Evolutionary conservation across 2,329 filamentous ascomycete genomes (phyloP).

Genomic region (Microsporum audouinii): DNA sequence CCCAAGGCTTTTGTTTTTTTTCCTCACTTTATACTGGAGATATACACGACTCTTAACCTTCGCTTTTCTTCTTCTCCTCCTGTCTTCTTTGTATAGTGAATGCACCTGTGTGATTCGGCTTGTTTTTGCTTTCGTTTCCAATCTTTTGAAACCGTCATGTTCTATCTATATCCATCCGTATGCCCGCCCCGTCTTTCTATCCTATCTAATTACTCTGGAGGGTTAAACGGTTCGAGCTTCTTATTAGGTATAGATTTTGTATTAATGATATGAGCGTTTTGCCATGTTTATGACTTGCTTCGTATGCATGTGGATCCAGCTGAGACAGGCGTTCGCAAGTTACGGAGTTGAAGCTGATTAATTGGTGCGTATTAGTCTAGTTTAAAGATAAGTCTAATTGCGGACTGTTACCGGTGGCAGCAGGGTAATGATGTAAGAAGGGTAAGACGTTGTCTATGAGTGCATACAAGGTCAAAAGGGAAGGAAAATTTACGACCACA

Average conservation of each 20-base stretch:
- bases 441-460: background rate
- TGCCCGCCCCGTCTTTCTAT: background rate
- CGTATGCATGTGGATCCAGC: background rate
- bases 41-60: constrained; percentile 1
- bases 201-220: background rate
- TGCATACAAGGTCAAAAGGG: background rate
- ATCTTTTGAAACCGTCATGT: background rate
- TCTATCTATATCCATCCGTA: background rate
- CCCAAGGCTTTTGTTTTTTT: background rate
- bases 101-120: background rate
- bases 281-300: background rate
- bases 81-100: background rate
- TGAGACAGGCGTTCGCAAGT: background rate
- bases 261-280: constrained; percentile 1
- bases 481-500: constrained; percentile 9
- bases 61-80: background rate
- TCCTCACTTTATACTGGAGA: background rate
- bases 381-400: too few relatives aligned
- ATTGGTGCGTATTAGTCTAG: too few relatives aligned
- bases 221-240: background rate
- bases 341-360: background rate
- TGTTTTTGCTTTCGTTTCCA: background rate
- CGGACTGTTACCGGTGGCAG: too few relatives aligned
- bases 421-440: background rate
- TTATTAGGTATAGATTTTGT: background rate